These are phyloP conservation scores for Blakeslea trispora DNA, from an alignment of 371 early-diverging fungal genomes.

Conservation along the genomic window DNA sequence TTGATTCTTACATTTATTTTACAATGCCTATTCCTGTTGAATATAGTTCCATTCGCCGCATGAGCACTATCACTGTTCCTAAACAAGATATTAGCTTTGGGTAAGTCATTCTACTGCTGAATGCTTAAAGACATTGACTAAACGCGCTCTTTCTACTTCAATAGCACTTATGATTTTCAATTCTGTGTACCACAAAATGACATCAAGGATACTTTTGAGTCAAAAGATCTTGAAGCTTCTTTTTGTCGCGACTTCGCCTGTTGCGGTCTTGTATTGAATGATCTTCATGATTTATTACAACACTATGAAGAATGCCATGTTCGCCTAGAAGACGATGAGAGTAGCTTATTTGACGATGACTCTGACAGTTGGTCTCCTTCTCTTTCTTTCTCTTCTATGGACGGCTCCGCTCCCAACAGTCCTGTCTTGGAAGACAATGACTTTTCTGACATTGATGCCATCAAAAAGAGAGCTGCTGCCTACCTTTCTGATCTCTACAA, in stretches of 20 bases:
- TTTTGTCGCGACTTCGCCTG: conserved; percentile 94
- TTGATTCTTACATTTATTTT: conserved; percentile 1
- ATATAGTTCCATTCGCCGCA: conserved; percentile 36
- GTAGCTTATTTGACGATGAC: conserved; percentile 40
- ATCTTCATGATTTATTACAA: conserved; percentile 91
- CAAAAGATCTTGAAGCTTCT: conserved; percentile 80
- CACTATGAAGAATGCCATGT: conserved; percentile 96
- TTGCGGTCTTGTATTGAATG: conserved; percentile 83
- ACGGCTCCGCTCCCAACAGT: conserved; percentile 30
- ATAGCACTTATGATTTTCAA: conserved; percentile 51
- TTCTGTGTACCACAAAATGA: conserved; percentile 43
- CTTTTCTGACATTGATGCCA: conserved; percentile 15
- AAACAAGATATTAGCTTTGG: conserved; percentile 40
- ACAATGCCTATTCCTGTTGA: conserved; percentile 49
- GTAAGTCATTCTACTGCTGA: conserved; percentile 12
- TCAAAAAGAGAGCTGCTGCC: conserved; percentile 37
- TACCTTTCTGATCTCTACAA: conserved; percentile 36
- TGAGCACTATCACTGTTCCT: conserved; percentile 46
- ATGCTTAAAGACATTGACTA: background rate
- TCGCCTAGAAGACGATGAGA: conserved; percentile 78
- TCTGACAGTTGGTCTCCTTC: conserved; percentile 38
- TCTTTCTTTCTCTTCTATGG: conserved; percentile 26
- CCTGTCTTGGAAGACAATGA: conserved; percentile 33
- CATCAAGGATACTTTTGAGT: conserved; percentile 47
- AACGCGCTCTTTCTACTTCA: conserved; percentile 4